These are phyloP conservation scores for Noccaea caerulescens DNA, from an alignment of 345 rosid genomes.

Conservation along the genomic window DNA sequence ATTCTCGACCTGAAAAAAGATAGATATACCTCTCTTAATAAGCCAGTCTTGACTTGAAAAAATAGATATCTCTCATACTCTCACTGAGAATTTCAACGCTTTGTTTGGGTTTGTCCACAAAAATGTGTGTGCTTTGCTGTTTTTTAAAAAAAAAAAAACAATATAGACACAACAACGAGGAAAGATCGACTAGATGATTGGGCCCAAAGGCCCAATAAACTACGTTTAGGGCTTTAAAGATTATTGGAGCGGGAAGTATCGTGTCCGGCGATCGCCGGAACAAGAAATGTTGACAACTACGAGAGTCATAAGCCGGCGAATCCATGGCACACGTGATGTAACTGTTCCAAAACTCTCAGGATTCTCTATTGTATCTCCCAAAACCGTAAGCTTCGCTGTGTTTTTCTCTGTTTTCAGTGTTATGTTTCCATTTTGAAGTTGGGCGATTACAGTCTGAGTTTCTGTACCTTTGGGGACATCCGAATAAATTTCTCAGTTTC, in stretches of 20 bases:
- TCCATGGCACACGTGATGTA: conserved; percentile 45
- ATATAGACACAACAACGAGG: no score
- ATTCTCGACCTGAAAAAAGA: no score
- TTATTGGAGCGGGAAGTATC: background rate
- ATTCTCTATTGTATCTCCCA: conserved; percentile 63
- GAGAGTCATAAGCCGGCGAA: conserved; percentile 45
- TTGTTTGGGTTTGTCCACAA: no score
- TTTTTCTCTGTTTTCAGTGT: background rate
- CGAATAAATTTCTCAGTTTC: no score
- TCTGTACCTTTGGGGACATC: no score
- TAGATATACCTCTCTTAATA: no score
- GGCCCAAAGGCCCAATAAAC: background rate
- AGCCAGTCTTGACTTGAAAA: no score
- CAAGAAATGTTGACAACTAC: conserved; percentile 40
- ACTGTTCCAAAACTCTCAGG: conserved; percentile 52
- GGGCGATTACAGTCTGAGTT: background rate
- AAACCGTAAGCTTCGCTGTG: conserved; percentile 50
- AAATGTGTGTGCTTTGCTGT: no score
- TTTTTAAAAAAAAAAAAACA: no score
- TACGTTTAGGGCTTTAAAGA: conserved; percentile 1
- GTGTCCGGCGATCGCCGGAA: conserved; percentile 29
- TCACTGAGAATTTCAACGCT: no score
- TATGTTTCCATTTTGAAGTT: background rate
- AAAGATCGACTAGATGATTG: no score
- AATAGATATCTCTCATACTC: no score